Base-by-base conservation (phyloP, 2,329 filamentous ascomycete species). In the Aureobasidium subglaciale region DNA sequence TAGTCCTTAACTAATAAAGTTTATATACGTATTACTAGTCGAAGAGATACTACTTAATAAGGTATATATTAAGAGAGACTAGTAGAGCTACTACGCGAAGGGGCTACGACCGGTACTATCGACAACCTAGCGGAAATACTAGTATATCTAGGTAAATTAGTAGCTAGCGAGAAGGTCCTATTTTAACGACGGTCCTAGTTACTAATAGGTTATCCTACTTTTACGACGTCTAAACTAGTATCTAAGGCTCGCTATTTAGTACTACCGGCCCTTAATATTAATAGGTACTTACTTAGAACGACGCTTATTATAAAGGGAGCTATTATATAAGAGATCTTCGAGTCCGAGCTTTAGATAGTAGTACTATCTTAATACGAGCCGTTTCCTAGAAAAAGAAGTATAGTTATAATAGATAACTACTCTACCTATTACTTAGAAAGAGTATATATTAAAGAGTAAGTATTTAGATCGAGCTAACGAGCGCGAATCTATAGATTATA, bases 221-320 rank as follows among this genome's bases (percentile, higher is more conserved):
- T n/a, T 37, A 49, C 45, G 11, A 37, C 20, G 13, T 49, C 45
- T 24, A 20, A 49, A 20, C 32, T 49, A 25, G 30, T 37, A 11
- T 25, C 18, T 9, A 40, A 40, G 24, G 29, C 48, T 20, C 48
- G 34, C 16, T 52, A 24, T 18, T 52, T 13, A 40, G 35, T 40
- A 9, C 34, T 52, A 35, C 34, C 46, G 24, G 34, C 48, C 25
- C 34, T 52, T 20, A 24, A 52, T 52, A 30, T 52, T 24, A n/a
- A 40, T 22, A 10, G 35, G 8, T 40, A 40, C 20, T 24, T 52
- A 9, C 22, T n/a, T 18, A 35, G 48, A 18, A 40, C 48, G 3
- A 52, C 48, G 22, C 48, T 52, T 40, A n/a, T 52, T 4, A 35
- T 52, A 27, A 35, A 52, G 34, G 48, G 48, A 20, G 24, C 24